Conservation (phyloP, 805 yeast genomes). For the Scheffersomyces amazonensis region DNA sequence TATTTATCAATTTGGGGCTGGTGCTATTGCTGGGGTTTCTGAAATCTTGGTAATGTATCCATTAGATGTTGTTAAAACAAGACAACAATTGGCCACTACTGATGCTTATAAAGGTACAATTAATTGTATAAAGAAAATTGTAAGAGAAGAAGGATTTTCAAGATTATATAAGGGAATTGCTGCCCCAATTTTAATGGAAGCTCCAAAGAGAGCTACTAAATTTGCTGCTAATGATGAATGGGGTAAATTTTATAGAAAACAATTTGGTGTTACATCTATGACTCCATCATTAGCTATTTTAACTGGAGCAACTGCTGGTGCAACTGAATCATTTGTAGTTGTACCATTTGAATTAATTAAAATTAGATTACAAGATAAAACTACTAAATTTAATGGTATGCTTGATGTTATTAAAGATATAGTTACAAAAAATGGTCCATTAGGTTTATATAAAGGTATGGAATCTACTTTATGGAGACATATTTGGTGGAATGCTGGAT, state of each 20-base stretch:
- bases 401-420: conserved; percentile 76
- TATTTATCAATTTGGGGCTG: conserved; percentile 84
- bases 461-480: conserved; percentile 99
- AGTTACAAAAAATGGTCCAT: conserved; percentile 68
- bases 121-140: conserved; percentile 79
- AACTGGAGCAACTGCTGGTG: conserved; percentile 99
- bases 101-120: conserved; percentile 79
- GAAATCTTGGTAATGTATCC: conserved; percentile 96
- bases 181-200: conserved; percentile 98
- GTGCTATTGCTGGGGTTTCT: conserved; percentile 96
- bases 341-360: conserved; percentile 97
- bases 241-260: conserved; percentile 75
- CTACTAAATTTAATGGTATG: conserved; percentile 80
- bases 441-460: conserved; percentile 88
- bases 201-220: conserved; percentile 98
- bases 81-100: conserved; percentile 73
- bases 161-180: conserved; percentile 89
- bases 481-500: conserved; percentile 95
- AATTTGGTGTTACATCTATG: conserved; percentile 66
- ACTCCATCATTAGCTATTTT: conserved; percentile 82
- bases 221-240: conserved; percentile 98
- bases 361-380: conserved; percentile 88
- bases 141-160: conserved; percentile 79
- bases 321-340: conserved; percentile 92
- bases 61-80: conserved; percentile 92